These are phyloP conservation scores for Musa troglodytarum DNA, from an alignment of 176 grass and related monocot genomes.

Conservation along the genomic window DNA sequence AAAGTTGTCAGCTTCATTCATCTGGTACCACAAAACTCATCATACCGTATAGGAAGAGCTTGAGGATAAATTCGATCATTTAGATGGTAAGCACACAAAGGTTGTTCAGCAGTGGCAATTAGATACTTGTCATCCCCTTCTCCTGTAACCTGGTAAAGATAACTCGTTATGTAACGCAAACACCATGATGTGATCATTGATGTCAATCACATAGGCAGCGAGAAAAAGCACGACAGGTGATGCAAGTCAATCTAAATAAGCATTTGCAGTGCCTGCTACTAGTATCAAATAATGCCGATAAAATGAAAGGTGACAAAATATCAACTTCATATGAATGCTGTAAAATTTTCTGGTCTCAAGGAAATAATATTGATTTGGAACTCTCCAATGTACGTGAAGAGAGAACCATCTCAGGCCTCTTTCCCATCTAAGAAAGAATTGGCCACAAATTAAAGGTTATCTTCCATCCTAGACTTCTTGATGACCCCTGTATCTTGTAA, in stretches of 20 bases:
- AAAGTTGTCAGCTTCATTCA: neutral
- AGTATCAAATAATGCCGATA: neutral
- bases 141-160: constrained; percentile 48
- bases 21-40: neutral
- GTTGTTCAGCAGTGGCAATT: constrained; percentile 83
- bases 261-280: neutral
- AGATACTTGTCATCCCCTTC: constrained; percentile 89
- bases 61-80: constrained; percentile 70
- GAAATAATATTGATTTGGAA: no score
- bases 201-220: neutral
- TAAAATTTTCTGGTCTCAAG: no score
- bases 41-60: constrained; percentile 69
- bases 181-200: neutral
- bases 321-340: no score
- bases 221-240: neutral
- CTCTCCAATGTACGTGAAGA: no score
- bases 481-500: no score
- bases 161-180: neutral
- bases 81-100: constrained; percentile 76
- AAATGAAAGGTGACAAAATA: no score
- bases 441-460: no score
- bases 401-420: no score
- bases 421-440: no score
- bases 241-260: no score
- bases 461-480: no score